Evolutionary conservation across 139 green algal species (phyloP), one percentile per base, ranked within the genome.

Genomic region (Astrephomene gubernaculifera): DNA sequence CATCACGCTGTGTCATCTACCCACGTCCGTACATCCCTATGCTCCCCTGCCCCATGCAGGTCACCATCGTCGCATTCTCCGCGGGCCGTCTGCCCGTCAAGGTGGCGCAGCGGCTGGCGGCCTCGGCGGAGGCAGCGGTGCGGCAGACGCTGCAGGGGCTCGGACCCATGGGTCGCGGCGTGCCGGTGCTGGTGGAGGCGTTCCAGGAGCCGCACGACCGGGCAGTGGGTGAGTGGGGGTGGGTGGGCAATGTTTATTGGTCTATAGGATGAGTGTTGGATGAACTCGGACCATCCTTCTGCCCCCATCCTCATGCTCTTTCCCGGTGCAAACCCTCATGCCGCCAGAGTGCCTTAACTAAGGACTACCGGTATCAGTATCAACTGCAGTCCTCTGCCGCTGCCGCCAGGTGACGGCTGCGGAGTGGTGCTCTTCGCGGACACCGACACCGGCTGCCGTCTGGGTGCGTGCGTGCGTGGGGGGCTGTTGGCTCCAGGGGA

Each of bases 391-490:
- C n/a, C n/a, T n/a, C n/a, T n/a, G n/a, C n/a, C n/a, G n/a, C n/a
- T n/a, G 19, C 19, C 57, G 57, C 2, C 76, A 83, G 93, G 90
- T 5, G 88, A 95, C 70, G 93, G 93, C 49, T 89, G 87, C n/a
- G 91, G 91, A 24, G 44, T 95, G 7, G 54, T 95, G 27, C 1
- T 96, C 36, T 82, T 94, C 2, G 93, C 93, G 0, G 45, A 84
- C 9, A 94, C 91, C 35, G 83, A 61, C 76, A 90, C 81, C 0
- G 91, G 92, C 39, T 94, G 91, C 71, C 31, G 94, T 36, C 60
- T 95, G 24, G 94, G 94, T 67, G 86, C 52, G 38, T 76, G 71
- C 1, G 6, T 36, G 9, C 5, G 41, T 53, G 41, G 31, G 27
- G 45, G n/a, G n/a, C n/a, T n/a, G n/a, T n/a, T n/a, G n/a, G n/a